Base-by-base conservation (phyloP, 2,329 filamentous ascomycete genomes). In the Cladosporium cucumerinum region DNA sequence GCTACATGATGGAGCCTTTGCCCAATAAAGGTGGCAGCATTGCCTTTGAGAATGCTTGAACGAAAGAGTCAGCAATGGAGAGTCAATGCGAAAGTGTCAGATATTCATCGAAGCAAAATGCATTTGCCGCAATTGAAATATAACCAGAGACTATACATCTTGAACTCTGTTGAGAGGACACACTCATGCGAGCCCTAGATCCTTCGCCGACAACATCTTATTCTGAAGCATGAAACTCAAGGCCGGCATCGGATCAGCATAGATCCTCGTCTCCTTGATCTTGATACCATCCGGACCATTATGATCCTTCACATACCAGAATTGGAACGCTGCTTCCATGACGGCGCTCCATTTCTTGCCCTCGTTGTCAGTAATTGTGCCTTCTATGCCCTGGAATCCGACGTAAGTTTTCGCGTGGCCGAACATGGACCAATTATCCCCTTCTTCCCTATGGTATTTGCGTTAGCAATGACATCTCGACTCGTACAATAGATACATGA, bases 281-380 rank as follows among this genome's bases (percentile, higher is more conserved):
- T 54, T 61, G 30, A 25, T 36, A 18, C 59, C 59, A n/a, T 39
- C 55, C 10, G 26, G 64, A 2, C 63, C 67, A 28, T 21, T 58
- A 3, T 58, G 12, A 32, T 69, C 66, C 66, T 72, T 71, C 5
- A 68, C 39, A 10, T 46, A 62, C 34, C 63, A 48, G 34, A 74
- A 74, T 23, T 65, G 66, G 65, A 73, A 74, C 14, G 66, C 70
- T 39, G 61, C 64, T 25, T 67, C 63, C 43, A 63, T 64, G 10
- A 68, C 69, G 12, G 68, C 70, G 68, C 73, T 72, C 71, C 72
- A 74, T 52, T 69, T 66, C 55, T 69, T 69, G 54, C 54, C 54
- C 11, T 46, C 39, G 5, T 46, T 46, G 10, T 14, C 14, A 28
- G 14, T 28, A 4, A 46, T 21, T 21, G 39, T 57, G 39, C 39